Evolutionary conservation across 768 basidiomycete species (phyloP), one percentile per base, ranked within the genome.

Genomic region (Clathrus columnatus): DNA sequence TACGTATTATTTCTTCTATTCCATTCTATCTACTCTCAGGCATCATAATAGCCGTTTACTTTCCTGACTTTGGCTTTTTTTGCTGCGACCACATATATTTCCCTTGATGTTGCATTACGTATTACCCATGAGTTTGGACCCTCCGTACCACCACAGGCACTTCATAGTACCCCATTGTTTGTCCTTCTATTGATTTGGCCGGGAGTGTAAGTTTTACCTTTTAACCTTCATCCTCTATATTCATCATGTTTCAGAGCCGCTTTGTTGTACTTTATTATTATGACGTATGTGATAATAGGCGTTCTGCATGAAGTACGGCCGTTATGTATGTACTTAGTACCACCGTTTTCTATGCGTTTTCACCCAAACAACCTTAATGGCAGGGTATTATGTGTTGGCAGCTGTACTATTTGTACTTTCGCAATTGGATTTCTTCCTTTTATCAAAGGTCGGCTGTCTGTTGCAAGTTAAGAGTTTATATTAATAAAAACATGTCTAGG

Each of bases 371-470:
- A 29, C 2, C 24, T 41, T 11, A 10, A 26, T 30, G 26, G 46
- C 61, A 76, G 72, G 82, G 70, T 89, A 80, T 66, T 94, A 89
- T 71, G 65, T 83, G 56, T 75, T 85, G 28, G 77, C 88, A 1
- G 83, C 81, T n/a, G 63, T 83, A 30, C 70, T 92, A 17, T 96
- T 96, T 65, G 74, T 89, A 36, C 76, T 91, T 36, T 76, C 79
- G 47, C 92, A 95, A 71, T 76, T 91, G 21, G 86, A 81, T 41
- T 92, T 84, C 72, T 91, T 92, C 73, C 74, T 94, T 42, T 73
- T 96, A 16, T 82, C 76, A 32, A 78, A 83, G 61, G 80, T 85
- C 23, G 79, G 81, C 60, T 66, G 78, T 75, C 11, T 18, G 5
- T 17, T 42, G 24, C 14, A 48, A 11, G 32, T 58, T 16, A 28